A percentile compares a stretch with the other conserved stretches of the same genome.
These are phyloP conservation scores for Alternaria arbusti DNA, from an alignment of 2,329 filamentous ascomycete genomes.

Conservation along the genomic window DNA sequence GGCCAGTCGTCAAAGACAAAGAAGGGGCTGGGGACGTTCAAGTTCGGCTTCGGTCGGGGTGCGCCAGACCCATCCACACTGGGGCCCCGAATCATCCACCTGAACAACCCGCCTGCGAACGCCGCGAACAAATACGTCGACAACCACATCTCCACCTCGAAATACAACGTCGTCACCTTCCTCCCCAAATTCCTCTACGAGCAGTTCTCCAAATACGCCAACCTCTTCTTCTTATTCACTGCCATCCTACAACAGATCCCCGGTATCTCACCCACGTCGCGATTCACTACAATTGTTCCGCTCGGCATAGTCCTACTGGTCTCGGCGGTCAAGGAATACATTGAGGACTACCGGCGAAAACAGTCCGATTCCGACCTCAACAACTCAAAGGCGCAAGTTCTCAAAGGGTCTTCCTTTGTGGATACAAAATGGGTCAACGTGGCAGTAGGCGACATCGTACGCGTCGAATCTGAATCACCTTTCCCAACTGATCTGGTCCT, in stretches of 20 bases:
- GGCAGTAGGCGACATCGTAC: slow-evolving; percentile 87
- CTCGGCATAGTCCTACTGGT: slow-evolving; percentile 87
- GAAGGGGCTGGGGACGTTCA: slow-evolving; percentile 70
- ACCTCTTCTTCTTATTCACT: slow-evolving; percentile 98
- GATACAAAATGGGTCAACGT: slow-evolving; percentile 95
- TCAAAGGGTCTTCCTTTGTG: slow-evolving; percentile 83
- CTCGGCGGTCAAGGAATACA: slow-evolving; percentile 92
- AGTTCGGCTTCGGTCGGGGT: slow-evolving; percentile 85
- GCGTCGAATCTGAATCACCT: slow-evolving; percentile 91
- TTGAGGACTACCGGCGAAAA: slow-evolving; percentile 92
- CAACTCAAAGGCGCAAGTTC: slow-evolving; percentile 80
- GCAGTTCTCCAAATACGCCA: slow-evolving; percentile 99
- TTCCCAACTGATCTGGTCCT: slow-evolving; percentile 95
- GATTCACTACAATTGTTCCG: slow-evolving; percentile 96
- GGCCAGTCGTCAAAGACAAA: slow-evolving; percentile 46
- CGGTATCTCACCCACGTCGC: slow-evolving; percentile 90
- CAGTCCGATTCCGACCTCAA: slow-evolving; percentile 87
- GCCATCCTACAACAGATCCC: slow-evolving; percentile 94
- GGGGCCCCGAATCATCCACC: slow-evolving; percentile 88
- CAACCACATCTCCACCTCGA: slow-evolving; percentile 97
- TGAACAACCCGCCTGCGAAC: slow-evolving; percentile 97
- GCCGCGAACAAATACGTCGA: slow-evolving; percentile 87
- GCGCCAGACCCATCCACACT: slow-evolving; percentile 90
- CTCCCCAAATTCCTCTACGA: slow-evolving; percentile 96
- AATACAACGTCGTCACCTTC: slow-evolving; percentile 94